Evolutionary conservation across 1,284 basidiomycete genomes (phyloP).

Genomic region (Boletus semigastroideus): DNA sequence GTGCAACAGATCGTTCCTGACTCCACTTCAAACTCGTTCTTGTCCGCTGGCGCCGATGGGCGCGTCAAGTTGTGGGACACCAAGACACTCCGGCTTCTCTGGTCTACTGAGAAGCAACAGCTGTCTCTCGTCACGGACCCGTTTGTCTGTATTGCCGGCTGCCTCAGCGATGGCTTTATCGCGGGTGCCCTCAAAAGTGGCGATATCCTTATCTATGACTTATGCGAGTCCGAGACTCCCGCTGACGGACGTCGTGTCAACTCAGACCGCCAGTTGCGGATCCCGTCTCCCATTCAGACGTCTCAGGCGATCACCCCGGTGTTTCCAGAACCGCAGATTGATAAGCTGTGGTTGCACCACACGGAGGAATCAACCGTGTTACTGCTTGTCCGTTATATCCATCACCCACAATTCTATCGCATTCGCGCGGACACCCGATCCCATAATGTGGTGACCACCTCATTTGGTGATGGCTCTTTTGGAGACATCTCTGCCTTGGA

Average conservation of each 20-base stretch:
- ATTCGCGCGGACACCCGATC: constrained; percentile 36
- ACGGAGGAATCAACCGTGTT: constrained; percentile 12
- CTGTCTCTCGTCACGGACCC: constrained; percentile 43
- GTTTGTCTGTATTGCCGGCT: constrained; percentile 48
- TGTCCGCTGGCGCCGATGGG: constrained; percentile 63
- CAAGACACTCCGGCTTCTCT: constrained; percentile 52
- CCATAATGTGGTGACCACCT: constrained; percentile 35
- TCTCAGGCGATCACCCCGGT: not conserved
- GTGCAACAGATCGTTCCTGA: constrained; percentile 58
- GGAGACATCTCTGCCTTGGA: constrained; percentile 47
- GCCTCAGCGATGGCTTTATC: constrained; percentile 45
- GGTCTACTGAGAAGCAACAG: constrained; percentile 52
- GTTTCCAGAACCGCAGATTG: constrained; percentile 11
- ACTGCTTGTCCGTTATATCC: constrained; percentile 44
- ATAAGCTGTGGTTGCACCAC: constrained; percentile 18
- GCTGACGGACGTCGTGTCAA: constrained; percentile 10
- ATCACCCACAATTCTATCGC: constrained; percentile 46
- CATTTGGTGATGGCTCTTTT: constrained; percentile 54
- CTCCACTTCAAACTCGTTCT: constrained; percentile 36
- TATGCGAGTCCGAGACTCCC: constrained; percentile 26
- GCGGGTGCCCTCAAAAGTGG: constrained; percentile 55
- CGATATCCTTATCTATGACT: constrained; percentile 53
- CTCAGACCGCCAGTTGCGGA: constrained; percentile 24
- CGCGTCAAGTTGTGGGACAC: constrained; percentile 71
- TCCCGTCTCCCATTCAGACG: constrained; percentile 29